Evolutionary conservation across 345 rosid genomes (phyloP).

Genomic region (Arabidopsis thaliana): TAIR10.1 NC_003071.7:7302001-7302500

Average conservation of each 20-base stretch:
- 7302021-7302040: too few relatives aligned
- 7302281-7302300: slow-evolving; percentile 71
- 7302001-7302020: too few relatives aligned
- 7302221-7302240: slow-evolving; percentile 80
- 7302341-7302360: slow-evolving; percentile 73
- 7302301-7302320: slow-evolving; percentile 69
- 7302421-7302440: slow-evolving; percentile 86
- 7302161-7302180: slow-evolving; percentile 46
- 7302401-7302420: slow-evolving; percentile 93
- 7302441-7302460: slow-evolving; percentile 72
- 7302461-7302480: not conserved
- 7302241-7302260: slow-evolving; percentile 79
- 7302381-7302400: slow-evolving; percentile 76
- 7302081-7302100: not conserved
- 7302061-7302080: not conserved
- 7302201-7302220: slow-evolving; percentile 72
- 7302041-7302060: too few relatives aligned
- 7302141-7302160: slow-evolving; percentile 52
- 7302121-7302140: slow-evolving; percentile 4
- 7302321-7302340: slow-evolving; percentile 59
- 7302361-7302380: slow-evolving; percentile 87
- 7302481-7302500: not conserved
- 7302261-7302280: slow-evolving; percentile 84
- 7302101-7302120: not conserved
- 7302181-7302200: slow-evolving; percentile 58